Percentiles rank a stretch among this genome's conserved stretches.
phyloP scores from a whole-genome alignment of 805 yeast genomes.

The Phaffomyces opuntiae region DNA sequence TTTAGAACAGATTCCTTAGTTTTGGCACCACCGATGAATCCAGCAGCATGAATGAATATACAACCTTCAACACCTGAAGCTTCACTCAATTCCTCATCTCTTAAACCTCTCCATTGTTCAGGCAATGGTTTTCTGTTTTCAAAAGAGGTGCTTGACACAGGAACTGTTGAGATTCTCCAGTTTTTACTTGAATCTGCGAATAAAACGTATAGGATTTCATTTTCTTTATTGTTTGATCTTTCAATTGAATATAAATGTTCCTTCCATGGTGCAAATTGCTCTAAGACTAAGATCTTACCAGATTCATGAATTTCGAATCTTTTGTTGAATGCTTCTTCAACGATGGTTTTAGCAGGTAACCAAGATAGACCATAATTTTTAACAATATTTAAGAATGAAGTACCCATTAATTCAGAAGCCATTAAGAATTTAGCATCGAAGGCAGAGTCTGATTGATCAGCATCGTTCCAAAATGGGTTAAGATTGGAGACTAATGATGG shows the following conservation, averaged over 20 bases:
- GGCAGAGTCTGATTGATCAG: constrained; percentile 52
- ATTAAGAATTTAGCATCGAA: constrained; percentile 59
- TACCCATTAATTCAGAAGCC: constrained; percentile 82
- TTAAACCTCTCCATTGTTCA: constrained; percentile 88
- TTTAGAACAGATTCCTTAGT: constrained; percentile 70
- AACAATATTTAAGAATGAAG: constrained; percentile 61
- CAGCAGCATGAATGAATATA: constrained; percentile 91
- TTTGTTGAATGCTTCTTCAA: constrained; percentile 54
- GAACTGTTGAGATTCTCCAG: constrained; percentile 90
- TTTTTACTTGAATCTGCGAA: constrained; percentile 65
- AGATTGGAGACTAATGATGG: constrained; percentile 72
- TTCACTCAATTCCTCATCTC: constrained; percentile 76
- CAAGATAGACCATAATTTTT: constrained; percentile 74
- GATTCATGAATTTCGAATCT: constrained; percentile 56
- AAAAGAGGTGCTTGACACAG: constrained; percentile 72
- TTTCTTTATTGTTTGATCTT: constrained; percentile 45
- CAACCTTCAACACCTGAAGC: constrained; percentile 80
- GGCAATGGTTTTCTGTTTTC: constrained; percentile 84
- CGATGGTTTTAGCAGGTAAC: constrained; percentile 83
- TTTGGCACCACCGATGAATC: constrained; percentile 93
- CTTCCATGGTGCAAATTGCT: constrained; percentile 90
- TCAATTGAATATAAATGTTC: constrained; percentile 81
- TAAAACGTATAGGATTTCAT: constrained; percentile 64
- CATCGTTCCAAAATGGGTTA: constrained; percentile 79
- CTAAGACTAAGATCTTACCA: constrained; percentile 70